Base-by-base conservation (phyloP, 129 eudicot genomes). In the Tagetes patula region DNA sequence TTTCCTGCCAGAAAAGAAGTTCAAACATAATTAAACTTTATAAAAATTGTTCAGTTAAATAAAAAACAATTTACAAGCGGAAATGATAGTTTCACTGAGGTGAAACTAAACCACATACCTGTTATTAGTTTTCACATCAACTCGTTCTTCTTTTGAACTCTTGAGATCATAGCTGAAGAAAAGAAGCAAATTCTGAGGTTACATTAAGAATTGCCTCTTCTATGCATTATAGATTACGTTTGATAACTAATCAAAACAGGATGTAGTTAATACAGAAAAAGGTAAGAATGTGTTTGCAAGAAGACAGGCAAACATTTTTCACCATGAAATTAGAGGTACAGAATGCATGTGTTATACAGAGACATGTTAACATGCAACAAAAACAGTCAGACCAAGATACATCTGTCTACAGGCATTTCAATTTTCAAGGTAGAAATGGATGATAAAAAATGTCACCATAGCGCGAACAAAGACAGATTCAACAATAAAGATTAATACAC, bases 121-220 rank as follows among this genome's bases (percentile, higher is more conserved):
- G 65, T 89, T 87, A 68, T 81, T 74, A 20, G 53, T 72, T 83
- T 77, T 81, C 27, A 83, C 69, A 64, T 79, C 9, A 53, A 81
- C 87, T 66, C 96, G 83, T 59, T 84, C 96, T 76, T 82, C 84
- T 77, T 75, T 81, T 42, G 96, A 75, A 52, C 92, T 87, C 53
- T 75, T 84, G 77, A 89, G 75, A 58, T 89, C 92, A 79, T 87
- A 89, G 58, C 96, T 89, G 86, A 47, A 77, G 27, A 32, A 27
- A 69, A 48, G 41, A 38, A 41, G 8, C 46, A 46, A 4, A 45
- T 43, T 61, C 8, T 73, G 36, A 82, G 76, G 59, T 49, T 14
- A 63, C 14, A 5, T 31, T 6, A 53, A 1, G 40, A 36, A 62
- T 47, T 30, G 10, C 12, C 10, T 27, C 34, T 69, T 14, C 32